A percentile compares a stretch with the other conserved stretches of the same genome.
Evolutionary conservation across 805 yeast species (phyloP).

Genomic region (Ogataea henricii): DNA sequence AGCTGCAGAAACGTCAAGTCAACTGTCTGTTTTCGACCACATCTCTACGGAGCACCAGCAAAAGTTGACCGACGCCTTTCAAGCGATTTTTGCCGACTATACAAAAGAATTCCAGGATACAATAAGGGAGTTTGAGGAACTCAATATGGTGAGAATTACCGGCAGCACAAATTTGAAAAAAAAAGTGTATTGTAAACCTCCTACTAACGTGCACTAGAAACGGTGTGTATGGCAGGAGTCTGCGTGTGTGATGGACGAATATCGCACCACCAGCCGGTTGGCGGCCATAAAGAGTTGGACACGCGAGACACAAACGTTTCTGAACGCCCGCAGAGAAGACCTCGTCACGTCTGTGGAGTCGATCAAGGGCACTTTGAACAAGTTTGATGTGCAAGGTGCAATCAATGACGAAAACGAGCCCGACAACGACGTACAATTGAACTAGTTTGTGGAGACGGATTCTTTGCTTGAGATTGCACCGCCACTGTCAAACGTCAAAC

Average conservation of each 20-base stretch:
- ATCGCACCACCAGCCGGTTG: conserved; percentile 22
- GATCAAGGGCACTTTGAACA: conserved; percentile 24
- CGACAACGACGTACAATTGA: conserved; percentile 1
- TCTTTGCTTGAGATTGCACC: neutral
- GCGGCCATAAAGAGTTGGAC: conserved; percentile 23
- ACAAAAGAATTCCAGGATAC: conserved; percentile 23
- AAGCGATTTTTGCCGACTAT: conserved; percentile 24
- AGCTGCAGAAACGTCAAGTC: neutral
- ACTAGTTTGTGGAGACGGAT: neutral
- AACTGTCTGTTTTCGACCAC: conserved; percentile 11
- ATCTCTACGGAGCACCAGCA: conserved; percentile 31
- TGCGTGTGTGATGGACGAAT: conserved; percentile 27
- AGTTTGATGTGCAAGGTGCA: conserved; percentile 6
- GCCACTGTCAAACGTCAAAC: neutral
- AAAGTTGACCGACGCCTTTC: conserved; percentile 23
- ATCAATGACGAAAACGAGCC: conserved; percentile 3
- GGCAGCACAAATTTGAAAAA: neutral
- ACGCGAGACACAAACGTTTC: conserved; percentile 16
- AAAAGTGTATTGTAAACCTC: neutral
- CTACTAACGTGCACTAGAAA: conserved; percentile 9
- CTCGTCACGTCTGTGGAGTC: conserved; percentile 22
- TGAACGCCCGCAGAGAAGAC: conserved; percentile 19
- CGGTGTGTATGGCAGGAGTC: conserved; percentile 31
- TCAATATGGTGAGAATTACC: conserved; percentile 20
- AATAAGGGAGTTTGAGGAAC: conserved; percentile 22